These are phyloP conservation scores for Pelargonium myrrhifolium DNA, from an alignment of 441 rosid species.

Conservation along the genomic window DNA sequence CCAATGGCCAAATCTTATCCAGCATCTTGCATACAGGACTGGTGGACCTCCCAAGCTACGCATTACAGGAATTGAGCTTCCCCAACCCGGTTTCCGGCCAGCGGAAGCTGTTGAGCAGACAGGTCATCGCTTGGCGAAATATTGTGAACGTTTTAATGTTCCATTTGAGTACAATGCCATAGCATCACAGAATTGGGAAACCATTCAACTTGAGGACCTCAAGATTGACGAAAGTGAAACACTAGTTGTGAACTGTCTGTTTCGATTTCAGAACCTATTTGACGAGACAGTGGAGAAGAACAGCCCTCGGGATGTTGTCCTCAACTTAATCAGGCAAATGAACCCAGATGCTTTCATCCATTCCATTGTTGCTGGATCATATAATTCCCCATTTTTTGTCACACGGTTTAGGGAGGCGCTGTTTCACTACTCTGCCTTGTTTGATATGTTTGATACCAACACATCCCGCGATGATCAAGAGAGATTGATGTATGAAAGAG, in stretches of 20 bases:
- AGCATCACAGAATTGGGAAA: conserved; percentile 48
- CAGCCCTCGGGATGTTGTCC: conserved; percentile 57
- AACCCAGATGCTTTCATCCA: conserved; percentile 58
- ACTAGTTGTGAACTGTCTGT: conserved; percentile 64
- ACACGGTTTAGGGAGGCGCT: conserved; percentile 4
- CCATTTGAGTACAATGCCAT: conserved; percentile 4
- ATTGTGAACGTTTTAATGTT: background rate
- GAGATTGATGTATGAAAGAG: conserved; percentile 1
- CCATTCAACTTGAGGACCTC: conserved; percentile 56
- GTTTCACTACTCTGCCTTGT: conserved; percentile 1
- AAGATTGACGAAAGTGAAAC: conserved; percentile 46
- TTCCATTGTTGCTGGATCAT: background rate
- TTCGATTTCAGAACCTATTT: conserved; percentile 52
- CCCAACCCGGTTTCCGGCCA: conserved; percentile 6
- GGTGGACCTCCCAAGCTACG: conserved; percentile 6
- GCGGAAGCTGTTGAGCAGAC: background rate
- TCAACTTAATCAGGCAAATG: conserved; percentile 50
- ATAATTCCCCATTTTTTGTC: background rate
- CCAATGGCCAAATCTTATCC: conserved; percentile 78
- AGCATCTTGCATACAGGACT: conserved; percentile 20
- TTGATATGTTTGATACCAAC: conserved; percentile 3
- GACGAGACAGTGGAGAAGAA: conserved; percentile 67
- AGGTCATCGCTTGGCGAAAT: conserved; percentile 1
- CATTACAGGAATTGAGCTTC: conserved; percentile 2
- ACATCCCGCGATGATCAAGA: background rate